These are phyloP conservation scores for Scheffersomyces coipomensis DNA, from an alignment of 805 yeast species.

Conservation along the genomic window DNA sequence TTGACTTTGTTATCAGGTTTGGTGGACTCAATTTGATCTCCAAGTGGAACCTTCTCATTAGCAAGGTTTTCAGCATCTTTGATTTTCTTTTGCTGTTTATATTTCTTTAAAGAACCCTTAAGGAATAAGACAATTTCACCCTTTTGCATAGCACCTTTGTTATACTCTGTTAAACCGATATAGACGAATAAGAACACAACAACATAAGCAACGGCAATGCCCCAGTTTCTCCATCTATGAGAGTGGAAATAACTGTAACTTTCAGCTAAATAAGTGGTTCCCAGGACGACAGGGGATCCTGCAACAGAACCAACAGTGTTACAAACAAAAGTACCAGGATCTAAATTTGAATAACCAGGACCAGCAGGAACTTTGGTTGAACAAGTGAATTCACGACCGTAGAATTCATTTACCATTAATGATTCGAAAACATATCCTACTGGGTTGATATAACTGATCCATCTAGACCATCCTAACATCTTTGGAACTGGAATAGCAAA, in stretches of 20 bases:
- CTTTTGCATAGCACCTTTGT: constrained; percentile 44
- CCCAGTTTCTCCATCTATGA: constrained; percentile 81
- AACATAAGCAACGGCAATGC: constrained; percentile 55
- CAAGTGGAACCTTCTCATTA: constrained; percentile 24
- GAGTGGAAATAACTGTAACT: constrained; percentile 50
- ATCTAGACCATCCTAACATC: constrained; percentile 65
- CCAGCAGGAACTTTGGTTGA: constrained; percentile 58
- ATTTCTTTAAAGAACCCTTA: constrained; percentile 27
- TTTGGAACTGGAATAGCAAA: constrained; percentile 39
- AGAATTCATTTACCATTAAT: constrained; percentile 64
- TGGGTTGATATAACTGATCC: constrained; percentile 43
- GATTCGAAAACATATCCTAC: constrained; percentile 50
- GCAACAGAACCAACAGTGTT: constrained; percentile 56
- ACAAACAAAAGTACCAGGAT: constrained; percentile 48
- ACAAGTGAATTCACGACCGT: constrained; percentile 55
- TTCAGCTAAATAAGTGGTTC: constrained; percentile 52
- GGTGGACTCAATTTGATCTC: constrained; percentile 26
- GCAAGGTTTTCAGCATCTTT: constrained; percentile 19
- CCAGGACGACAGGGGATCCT: constrained; percentile 53
- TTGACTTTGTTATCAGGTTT: no score
- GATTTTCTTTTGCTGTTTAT: constrained; percentile 22
- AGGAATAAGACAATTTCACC: constrained; percentile 36
- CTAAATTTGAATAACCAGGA: constrained; percentile 41
- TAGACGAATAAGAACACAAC: constrained; percentile 37
- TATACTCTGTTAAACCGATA: constrained; percentile 32